phyloP scores from a whole-genome alignment of 345 rosid genomes.

The Diplotaxis tenuifolia region DNA sequence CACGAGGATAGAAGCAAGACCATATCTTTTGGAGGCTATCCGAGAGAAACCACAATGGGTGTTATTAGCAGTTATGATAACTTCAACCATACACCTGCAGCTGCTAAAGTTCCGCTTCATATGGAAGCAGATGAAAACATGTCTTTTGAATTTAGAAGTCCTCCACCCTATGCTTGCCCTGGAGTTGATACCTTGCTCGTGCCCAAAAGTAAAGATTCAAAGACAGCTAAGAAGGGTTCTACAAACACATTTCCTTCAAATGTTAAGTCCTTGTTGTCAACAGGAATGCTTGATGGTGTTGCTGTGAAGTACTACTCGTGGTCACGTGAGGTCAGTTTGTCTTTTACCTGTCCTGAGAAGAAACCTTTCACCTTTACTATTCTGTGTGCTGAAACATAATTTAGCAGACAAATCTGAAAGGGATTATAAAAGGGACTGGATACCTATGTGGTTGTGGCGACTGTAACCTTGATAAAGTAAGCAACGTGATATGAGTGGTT shows the following conservation, averaged over 20 bases:
- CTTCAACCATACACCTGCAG: constrained; percentile 45
- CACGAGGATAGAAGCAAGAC: constrained; percentile 34
- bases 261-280: constrained; percentile 71
- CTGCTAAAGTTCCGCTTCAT: constrained; percentile 41
- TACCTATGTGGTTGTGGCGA: constrained; percentile 80
- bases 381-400: constrained; percentile 30
- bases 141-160: constrained; percentile 23
- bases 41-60: constrained; percentile 39
- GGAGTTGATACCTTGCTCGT: constrained; percentile 46
- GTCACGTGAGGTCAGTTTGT: constrained; percentile 65
- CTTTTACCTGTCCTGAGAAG: constrained; percentile 4
- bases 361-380: constrained; percentile 15
- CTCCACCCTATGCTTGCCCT: constrained; percentile 34
- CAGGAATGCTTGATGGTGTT: constrained; percentile 74
- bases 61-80: constrained; percentile 47
- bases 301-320: constrained; percentile 75
- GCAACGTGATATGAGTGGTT: constrained; percentile 18
- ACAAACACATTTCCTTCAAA: constrained; percentile 91
- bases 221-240: constrained; percentile 58
- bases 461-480: constrained; percentile 73
- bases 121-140: constrained; percentile 38
- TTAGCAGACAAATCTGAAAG: constrained; percentile 63
- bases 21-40: constrained; percentile 57
- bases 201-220: constrained; percentile 51
- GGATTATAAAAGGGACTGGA: constrained; percentile 77